Base-by-base conservation (phyloP, 1,284 basidiomycete species). In the Ceraceosorus guamensis region DNA sequence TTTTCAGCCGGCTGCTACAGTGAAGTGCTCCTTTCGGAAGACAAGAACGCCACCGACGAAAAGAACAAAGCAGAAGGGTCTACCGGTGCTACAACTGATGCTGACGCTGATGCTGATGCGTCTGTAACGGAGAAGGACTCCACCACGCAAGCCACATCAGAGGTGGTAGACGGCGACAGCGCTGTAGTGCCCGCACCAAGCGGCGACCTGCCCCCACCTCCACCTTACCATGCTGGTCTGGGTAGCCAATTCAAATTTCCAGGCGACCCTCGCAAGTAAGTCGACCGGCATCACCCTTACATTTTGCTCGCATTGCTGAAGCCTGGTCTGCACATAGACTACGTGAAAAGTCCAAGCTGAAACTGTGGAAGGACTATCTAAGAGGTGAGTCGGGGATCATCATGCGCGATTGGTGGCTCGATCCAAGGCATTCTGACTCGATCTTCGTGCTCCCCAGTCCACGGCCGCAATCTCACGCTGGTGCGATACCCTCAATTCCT, bases 401-500 rank as follows among this genome's bases (percentile, higher is more conserved):
- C 43, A 18, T 4, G 14, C 11, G 18, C 24, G n/a, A 16, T 13
- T 67, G n/a, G 8, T 13, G n/a, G n/a, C n/a, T n/a, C n/a, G n/a
- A n/a, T n/a, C n/a, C 8, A 41, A 8, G 8, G 37, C 37, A n/a
- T n/a, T 41, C 37, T 41, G 50, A 49, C 44, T 48, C 47, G 24
- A 16, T 24, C 10, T 24, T 18, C 52, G 37, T 51, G 46, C 47
- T 14, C 16, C 41, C 33, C 60, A 87, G 86, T 82, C 10, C 90
- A 92, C 67, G 90, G 90, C 16, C 87, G 91, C 35, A 91, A 91
- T 70, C 81, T 93, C 10, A 87, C 89, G 33, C 83, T 97, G n/a
- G 81, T 98, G 37, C 87, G 93, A 46, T 98, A 97, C 76, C 95
- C 95, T 0, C 89, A 95, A 76, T 93, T 91, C 76, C 93, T 92